Evolutionary conservation across 192 early-diverging fungal species (phyloP), one percentile per base, ranked within the genome.

Genomic region (Allomyces macrogynus): DNA sequence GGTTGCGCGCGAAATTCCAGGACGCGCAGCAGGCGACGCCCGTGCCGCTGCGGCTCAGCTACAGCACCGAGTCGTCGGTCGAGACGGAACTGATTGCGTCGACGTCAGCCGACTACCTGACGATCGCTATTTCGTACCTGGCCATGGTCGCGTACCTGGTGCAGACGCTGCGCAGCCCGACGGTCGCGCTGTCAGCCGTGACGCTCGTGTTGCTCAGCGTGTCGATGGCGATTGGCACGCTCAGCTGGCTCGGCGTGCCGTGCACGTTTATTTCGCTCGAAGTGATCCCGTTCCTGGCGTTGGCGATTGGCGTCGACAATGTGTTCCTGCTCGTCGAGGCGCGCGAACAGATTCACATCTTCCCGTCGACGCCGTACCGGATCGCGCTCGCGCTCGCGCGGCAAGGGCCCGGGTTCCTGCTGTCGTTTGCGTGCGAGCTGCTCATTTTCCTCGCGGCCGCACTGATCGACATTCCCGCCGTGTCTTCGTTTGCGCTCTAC

Each of bases 251-350:
- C 10, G 84, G 84, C 10, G 72, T 77, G 63, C 82, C 83, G 68
- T 77, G 76, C 18, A 84, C 84, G 0, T 63, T 85, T 61, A 85
- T 85, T 70, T 83, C 84, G 63, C 81, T 81, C 4, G 84, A 85
- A 60, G 84, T 85, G 3, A 84, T 85, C 69, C 84, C 84, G 0
- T 85, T 85, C 67, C 65, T 85, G 32, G 84, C 83, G 11, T 65
- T 85, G 42, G 84, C 84, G 7, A 81, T 85, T 10, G 82, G 84
- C 62, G 84, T 85, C 0, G 84, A 85, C 62, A 85, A 85, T 61
- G 83, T 85, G 62, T 85, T 85, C 65, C 79, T 85, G 63, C 69
- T 85, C 16, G 77, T 82, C 32, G 78, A 83, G 57, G 78, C 79
- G 65, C 72, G 79, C 60, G 16, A 63, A 14, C 14, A 14, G 14